phyloP scores from a whole-genome alignment of 441 rosid species.

The Dalechampia spathulata region DNA sequence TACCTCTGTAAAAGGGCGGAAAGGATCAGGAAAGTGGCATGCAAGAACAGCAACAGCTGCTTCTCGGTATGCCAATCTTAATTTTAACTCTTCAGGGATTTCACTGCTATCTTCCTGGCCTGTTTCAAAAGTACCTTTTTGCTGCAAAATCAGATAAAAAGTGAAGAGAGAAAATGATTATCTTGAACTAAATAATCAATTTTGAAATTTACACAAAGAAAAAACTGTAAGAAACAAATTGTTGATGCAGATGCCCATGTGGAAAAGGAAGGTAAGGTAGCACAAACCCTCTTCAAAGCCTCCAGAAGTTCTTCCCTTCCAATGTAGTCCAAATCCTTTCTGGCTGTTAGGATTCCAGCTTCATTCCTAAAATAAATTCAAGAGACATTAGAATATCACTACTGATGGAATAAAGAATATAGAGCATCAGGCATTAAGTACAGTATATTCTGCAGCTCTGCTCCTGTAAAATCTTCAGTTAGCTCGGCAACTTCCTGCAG shows the following conservation, averaged over 20 bases:
- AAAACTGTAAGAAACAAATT: neutral
- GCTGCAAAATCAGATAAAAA: conserved; percentile 43
- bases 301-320: conserved; percentile 88
- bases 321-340: conserved; percentile 87
- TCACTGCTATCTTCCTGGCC: conserved; percentile 92
- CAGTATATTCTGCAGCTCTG: conserved; percentile 97
- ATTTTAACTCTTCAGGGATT: conserved; percentile 75
- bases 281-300: conserved; percentile 82
- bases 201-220: neutral
- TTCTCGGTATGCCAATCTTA: conserved; percentile 92
- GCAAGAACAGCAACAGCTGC: conserved; percentile 94
- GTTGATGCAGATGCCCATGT: neutral
- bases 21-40: conserved; percentile 80
- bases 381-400: conserved; percentile 24
- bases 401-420: conserved; percentile 2
- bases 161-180: conserved; percentile 13
- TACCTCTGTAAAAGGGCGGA: conserved; percentile 72
- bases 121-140: conserved; percentile 96
- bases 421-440: conserved; percentile 20
- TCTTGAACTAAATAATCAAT: neutral
- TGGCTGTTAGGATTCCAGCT: conserved; percentile 97
- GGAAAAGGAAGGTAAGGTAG: conserved; percentile 4
- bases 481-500: conserved; percentile 78
- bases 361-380: conserved; percentile 59
- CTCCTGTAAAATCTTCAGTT: conserved; percentile 92